Evolutionary conservation across 768 basidiomycete genomes (phyloP), one percentile per base, ranked within the genome.

Genomic region (Tephrocybe sp.): DNA sequence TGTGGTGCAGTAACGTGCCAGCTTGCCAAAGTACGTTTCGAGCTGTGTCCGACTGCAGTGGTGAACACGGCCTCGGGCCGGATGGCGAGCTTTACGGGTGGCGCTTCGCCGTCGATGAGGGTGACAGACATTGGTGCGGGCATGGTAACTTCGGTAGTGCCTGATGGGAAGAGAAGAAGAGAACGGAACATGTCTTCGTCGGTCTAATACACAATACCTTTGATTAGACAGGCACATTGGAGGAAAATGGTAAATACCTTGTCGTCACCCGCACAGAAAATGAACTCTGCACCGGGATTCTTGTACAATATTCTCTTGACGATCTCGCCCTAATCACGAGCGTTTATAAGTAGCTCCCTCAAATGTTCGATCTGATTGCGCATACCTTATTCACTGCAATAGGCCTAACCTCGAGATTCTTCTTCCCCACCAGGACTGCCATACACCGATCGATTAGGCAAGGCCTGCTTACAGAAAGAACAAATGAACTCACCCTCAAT

Each of bases 121-220:
- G 73, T 78, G 3, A 80, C 74, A 3, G 73, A 69, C 18, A 84
- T 69, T 18, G 81, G 88, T 24, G 78, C 82, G 7, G 66, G 67
- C 11, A 75, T 42, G 6, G 5, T 42, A 29, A 49, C 68, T 49
- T 70, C 73, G 40, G 56, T 73, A 23, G 60, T 64, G 3, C 76
- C 76, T 1, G 73, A 57, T 0, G 71, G 69, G 70, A 88, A 88
- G 54, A 86, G 73, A 19, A 82, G 77, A 1, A 95, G 76, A 0
- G 91, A 79, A 56, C 94, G 86, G 88, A 97, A 97, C 95, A 99
- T 99, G 73, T 99, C 95, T 72, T 99, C 95, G 73, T 97, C 93
- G 41, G 94, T 94, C 90, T 88, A 57, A 11, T 37, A 22, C 3
- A 3, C 18, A 29, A 11, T 29, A 29, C 6, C 11, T 5, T 29